Percentiles rank a stretch among this genome's conserved stretches.
Conservation (phyloP, 2,329 filamentous ascomycete species). For the Aspergillus versicolor region DNA sequence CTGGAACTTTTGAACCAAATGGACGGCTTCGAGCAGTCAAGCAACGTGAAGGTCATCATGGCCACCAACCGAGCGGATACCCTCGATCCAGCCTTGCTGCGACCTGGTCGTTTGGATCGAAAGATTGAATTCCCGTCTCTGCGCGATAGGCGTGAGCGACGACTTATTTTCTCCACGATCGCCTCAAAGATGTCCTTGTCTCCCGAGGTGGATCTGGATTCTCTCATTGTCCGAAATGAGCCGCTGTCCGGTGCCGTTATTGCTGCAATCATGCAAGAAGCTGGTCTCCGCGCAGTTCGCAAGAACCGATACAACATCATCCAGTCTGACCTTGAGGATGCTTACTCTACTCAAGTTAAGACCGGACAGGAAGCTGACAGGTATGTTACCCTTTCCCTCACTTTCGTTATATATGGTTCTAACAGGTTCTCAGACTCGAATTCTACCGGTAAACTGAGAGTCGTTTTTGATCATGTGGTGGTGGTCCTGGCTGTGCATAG, state of each 20-base stretch:
- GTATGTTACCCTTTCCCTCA: conserved; percentile 29
- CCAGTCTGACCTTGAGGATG: conserved; percentile 92
- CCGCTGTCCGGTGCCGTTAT: conserved; percentile 94
- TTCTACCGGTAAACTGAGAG: conserved; percentile 67
- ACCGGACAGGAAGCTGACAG: conserved; percentile 67
- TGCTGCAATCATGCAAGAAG: conserved; percentile 98
- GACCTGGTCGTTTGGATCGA: conserved; percentile 90
- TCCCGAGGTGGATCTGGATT: conserved; percentile 94
- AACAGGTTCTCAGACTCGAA: conserved; percentile 70
- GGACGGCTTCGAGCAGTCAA: conserved; percentile 98
- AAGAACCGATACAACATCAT: conserved; percentile 99
- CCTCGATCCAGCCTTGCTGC: conserved; percentile 88
- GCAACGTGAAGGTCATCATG: conserved; percentile 99
- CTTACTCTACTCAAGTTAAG: conserved; percentile 96
- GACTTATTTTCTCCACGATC: conserved; percentile 97
- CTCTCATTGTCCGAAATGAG: conserved; percentile 93
- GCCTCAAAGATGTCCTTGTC: conserved; percentile 95
- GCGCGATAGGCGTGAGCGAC: conserved; percentile 87
- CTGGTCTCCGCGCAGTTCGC: conserved; percentile 85
- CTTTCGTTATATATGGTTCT: conserved; percentile 36
- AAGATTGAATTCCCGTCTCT: conserved; percentile 99
- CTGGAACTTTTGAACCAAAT: conserved; percentile 98
- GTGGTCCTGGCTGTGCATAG: conserved; percentile 20
- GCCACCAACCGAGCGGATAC: conserved; percentile 98
- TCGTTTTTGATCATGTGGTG: conserved; percentile 5